phyloP scores from a whole-genome alignment of 2,329 filamentous ascomycete genomes.

The Ophiostoma quercus region DNA sequence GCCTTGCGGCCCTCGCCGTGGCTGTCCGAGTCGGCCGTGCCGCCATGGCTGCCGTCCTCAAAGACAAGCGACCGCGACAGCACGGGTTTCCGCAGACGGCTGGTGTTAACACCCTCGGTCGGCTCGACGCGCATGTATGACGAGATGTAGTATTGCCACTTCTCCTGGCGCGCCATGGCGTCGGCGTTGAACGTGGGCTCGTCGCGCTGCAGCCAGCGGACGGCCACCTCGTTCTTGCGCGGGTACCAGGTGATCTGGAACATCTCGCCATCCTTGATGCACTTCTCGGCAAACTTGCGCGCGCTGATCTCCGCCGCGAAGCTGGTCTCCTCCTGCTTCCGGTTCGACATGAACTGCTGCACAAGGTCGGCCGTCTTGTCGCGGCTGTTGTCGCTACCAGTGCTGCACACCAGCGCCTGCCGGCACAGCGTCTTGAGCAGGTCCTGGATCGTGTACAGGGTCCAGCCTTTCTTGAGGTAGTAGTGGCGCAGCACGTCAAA shows the following conservation, averaged over 20 bases:
- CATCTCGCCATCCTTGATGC: slow-evolving; percentile 85
- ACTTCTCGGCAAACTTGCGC: slow-evolving; percentile 85
- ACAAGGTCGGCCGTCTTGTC: slow-evolving; percentile 92
- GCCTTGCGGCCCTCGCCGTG: slow-evolving; percentile 53
- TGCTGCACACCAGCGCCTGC: slow-evolving; percentile 77
- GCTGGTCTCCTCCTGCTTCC: slow-evolving; percentile 77
- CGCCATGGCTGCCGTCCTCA: slow-evolving; percentile 12
- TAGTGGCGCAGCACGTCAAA: slow-evolving; percentile 89
- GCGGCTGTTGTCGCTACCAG: slow-evolving; percentile 78
- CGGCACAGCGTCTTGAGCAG: slow-evolving; percentile 76
- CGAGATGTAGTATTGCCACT: slow-evolving; percentile 94
- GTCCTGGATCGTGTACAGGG: slow-evolving; percentile 87
- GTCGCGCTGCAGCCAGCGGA: slow-evolving; percentile 65
- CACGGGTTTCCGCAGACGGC: slow-evolving; percentile 62
- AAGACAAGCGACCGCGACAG: slow-evolving; percentile 60
- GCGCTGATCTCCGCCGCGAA: slow-evolving; percentile 86
- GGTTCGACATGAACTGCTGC: slow-evolving; percentile 76
- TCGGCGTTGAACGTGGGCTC: slow-evolving; percentile 80
- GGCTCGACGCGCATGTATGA: slow-evolving; percentile 84
- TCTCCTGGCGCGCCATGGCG: slow-evolving; percentile 74
- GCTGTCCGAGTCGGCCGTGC: slow-evolving; percentile 41
- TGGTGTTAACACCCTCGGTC: slow-evolving; percentile 69
- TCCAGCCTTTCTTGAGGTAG: slow-evolving; percentile 87
- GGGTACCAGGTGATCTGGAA: slow-evolving; percentile 84
- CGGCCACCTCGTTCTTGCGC: slow-evolving; percentile 59